Base-by-base conservation (phyloP, 2,329 filamentous ascomycete species). In the Ciborinia camelliae region DNA sequence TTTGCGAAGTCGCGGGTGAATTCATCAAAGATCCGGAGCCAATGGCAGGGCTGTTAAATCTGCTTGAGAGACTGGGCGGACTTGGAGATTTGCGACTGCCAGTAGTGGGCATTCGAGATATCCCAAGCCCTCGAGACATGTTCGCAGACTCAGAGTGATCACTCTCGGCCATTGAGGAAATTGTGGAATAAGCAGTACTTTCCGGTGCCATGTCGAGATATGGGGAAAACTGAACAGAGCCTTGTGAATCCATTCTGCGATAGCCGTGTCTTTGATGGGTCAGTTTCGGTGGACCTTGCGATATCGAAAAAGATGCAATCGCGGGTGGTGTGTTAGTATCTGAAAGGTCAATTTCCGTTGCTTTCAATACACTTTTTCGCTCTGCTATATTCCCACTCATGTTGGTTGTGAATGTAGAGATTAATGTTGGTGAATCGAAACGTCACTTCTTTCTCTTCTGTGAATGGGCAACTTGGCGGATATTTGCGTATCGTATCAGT, bases 211-310 rank as follows among this genome's bases (percentile, higher is more conserved):
- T 6, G 45, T 62, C 26, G 37, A 35, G 2, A 28, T 57, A 14
- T 63, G 61, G 50, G 6, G 61, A 55, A 14, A 63, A 55, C 15
- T 37, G 61, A 26, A 57, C 50, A 1, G 61, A 55, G 37, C 61
- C 51, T 55, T 63, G 61, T 23, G 61, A 63, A 26, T 63, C 61
- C 51, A 63, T 55, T 48, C 50, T 63, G 37, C 50, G 61, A 47
- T 63, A 63, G 23, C 41, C 61, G 37, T 55, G 50, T 55, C 51
- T 37, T 57, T 57, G 61, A 47, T 35, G 60, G 28, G 60, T 20
- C 37, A 52, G 37, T 43, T 18, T 41, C 12, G 48, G 28, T 39
- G 26, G 37, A 35, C 14, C 15, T 30, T n/a, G 43, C 23, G 48
- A 43, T 18, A 32, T 9, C 20, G 60, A 52, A 43, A 51, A 63